Conservation (phyloP, 1,284 basidiomycete genomes). For the Caloboletus inedulis region DNA sequence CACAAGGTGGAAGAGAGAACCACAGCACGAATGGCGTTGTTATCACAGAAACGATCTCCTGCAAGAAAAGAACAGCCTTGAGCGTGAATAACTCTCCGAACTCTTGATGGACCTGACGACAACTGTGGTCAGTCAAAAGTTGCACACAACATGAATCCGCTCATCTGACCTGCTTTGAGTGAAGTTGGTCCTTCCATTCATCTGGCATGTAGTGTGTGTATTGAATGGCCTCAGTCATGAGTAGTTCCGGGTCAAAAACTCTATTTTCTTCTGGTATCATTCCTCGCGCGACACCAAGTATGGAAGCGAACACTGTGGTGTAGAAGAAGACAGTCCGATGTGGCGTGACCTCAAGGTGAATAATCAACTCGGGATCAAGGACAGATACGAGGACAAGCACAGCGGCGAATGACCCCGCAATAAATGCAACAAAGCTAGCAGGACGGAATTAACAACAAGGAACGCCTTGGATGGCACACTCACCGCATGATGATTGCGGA, state of each 20-base stretch:
- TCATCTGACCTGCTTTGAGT: slow-evolving; percentile 73
- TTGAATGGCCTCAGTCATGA: slow-evolving; percentile 87
- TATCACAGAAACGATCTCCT: slow-evolving; percentile 88
- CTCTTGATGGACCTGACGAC: slow-evolving; percentile 73
- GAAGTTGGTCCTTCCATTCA: slow-evolving; percentile 86
- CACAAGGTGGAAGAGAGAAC: slow-evolving; percentile 86
- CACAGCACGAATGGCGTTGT: slow-evolving; percentile 93
- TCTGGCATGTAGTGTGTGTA: slow-evolving; percentile 96
- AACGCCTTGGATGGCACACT: slow-evolving; percentile 21
- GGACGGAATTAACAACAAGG: background rate
- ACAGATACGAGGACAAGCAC: slow-evolving; percentile 90
- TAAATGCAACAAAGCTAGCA: slow-evolving; percentile 80
- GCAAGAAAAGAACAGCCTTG: slow-evolving; percentile 83
- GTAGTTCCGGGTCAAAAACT: slow-evolving; percentile 89
- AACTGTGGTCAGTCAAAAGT: slow-evolving; percentile 1
- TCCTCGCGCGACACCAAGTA: slow-evolving; percentile 86
- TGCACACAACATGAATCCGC: background rate
- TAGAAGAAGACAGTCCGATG: slow-evolving; percentile 95
- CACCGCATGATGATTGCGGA: slow-evolving; percentile 86
- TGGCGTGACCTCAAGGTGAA: slow-evolving; percentile 93
- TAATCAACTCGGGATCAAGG: slow-evolving; percentile 87
- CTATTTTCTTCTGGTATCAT: slow-evolving; percentile 95
- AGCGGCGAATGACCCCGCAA: slow-evolving; percentile 94
- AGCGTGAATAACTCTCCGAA: slow-evolving; percentile 89
- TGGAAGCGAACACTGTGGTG: slow-evolving; percentile 81